Evolutionary conservation across 371 early-diverging fungal genomes (phyloP).

Genomic region (Basidiobolus meristosporus): DNA sequence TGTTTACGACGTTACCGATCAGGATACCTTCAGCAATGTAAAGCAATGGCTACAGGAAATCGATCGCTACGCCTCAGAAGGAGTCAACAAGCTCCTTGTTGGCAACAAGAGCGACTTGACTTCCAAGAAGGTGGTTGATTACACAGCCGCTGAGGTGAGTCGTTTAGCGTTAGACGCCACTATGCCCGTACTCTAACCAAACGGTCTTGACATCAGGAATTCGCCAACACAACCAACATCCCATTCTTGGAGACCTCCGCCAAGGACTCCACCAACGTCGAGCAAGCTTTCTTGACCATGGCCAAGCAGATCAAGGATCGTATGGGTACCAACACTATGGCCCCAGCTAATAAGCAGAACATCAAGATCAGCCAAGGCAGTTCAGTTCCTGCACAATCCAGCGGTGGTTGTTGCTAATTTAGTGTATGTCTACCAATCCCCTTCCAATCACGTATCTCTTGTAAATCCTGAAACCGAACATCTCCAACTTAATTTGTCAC

Average conservation of each 20-base stretch:
- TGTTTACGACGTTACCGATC: slow-evolving; percentile 96
- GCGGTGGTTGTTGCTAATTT: no score
- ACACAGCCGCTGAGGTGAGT: slow-evolving; percentile 40
- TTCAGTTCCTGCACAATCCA: no score
- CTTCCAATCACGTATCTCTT: no score
- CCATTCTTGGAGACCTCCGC: slow-evolving; percentile 90
- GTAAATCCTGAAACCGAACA: no score
- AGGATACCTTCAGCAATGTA: slow-evolving; percentile 80
- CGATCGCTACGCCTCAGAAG: slow-evolving; percentile 87
- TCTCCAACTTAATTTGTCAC: no score
- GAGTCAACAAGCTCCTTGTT: slow-evolving; percentile 84
- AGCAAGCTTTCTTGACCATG: no score
- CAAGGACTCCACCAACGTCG: no score
- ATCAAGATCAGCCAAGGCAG: no score
- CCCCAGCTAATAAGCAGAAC: no score
- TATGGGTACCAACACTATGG: no score
- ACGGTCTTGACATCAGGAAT: slow-evolving; percentile 27
- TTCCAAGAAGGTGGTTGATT: slow-evolving; percentile 68
- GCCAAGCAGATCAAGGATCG: no score
- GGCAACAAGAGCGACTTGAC: slow-evolving; percentile 98
- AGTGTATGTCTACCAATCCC: no score
- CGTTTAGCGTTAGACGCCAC: neutral
- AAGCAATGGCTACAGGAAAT: slow-evolving; percentile 97
- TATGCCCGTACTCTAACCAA: neutral
- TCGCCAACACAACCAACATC: slow-evolving; percentile 69